phyloP scores from a whole-genome alignment of 2,329 filamentous ascomycete genomes.

The Gyromitra esculenta region DNA sequence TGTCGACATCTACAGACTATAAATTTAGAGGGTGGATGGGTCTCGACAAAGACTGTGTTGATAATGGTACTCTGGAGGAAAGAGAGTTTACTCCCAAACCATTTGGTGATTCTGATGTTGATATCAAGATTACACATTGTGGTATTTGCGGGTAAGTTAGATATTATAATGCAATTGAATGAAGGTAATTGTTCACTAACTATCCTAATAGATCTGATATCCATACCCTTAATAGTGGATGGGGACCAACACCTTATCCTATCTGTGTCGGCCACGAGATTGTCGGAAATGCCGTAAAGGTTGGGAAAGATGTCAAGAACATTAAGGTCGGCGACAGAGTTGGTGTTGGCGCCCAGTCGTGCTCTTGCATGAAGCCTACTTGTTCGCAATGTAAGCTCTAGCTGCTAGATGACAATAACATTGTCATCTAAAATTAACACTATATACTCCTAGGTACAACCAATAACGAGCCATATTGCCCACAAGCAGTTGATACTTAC shows the following conservation, averaged over 20 bases:
- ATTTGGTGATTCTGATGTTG: slow-evolving; percentile 74
- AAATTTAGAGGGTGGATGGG: slow-evolving; percentile 62
- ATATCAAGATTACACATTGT: slow-evolving; percentile 73
- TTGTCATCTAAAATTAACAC: neutral
- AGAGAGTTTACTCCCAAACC: slow-evolving; percentile 69
- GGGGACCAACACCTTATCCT: slow-evolving; percentile 60
- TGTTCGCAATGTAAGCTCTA: slow-evolving; percentile 62
- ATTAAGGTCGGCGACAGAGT: slow-evolving; percentile 72
- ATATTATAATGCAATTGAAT: neutral
- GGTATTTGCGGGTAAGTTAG: slow-evolving; percentile 68
- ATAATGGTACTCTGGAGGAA: slow-evolving; percentile 52
- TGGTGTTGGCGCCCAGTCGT: slow-evolving; percentile 70
- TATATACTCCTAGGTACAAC: slow-evolving; percentile 1
- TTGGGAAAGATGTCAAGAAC: slow-evolving; percentile 64
- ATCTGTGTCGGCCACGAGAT: slow-evolving; percentile 73
- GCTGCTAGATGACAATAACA: slow-evolving; percentile 59
- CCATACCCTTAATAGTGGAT: slow-evolving; percentile 60
- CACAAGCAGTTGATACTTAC: slow-evolving; percentile 68
- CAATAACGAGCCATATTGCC: slow-evolving; percentile 51
- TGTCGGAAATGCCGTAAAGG: slow-evolving; percentile 68
- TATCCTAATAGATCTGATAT: slow-evolving; percentile 56
- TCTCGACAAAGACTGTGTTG: slow-evolving; percentile 55
- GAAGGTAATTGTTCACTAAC: slow-evolving; percentile 9
- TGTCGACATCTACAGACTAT: slow-evolving; percentile 58
- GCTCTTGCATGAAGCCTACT: slow-evolving; percentile 65